Conservation (phyloP, 176 grass and related monocot species). For the Pontederia paniculata region DNA sequence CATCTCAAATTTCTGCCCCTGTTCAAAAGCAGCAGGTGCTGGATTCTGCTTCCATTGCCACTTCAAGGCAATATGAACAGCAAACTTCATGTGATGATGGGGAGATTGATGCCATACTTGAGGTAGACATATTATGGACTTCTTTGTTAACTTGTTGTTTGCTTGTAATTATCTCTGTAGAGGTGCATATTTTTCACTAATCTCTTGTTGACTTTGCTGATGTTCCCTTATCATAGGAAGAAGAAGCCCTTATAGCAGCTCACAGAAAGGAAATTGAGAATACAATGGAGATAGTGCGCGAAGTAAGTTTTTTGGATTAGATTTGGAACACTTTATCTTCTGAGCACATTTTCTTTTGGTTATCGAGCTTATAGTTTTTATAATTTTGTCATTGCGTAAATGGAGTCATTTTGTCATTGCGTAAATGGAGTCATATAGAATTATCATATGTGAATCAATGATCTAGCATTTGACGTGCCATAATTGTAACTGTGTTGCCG, state of each 20-base stretch:
- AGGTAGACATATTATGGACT: constrained; percentile 33
- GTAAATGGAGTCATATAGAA: not conserved
- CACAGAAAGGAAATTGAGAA: constrained; percentile 99
- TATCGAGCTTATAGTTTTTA: not conserved
- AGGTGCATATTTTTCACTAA: not conserved
- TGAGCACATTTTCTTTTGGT: too few species aligned
- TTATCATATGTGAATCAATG: too few species aligned
- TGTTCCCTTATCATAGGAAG: constrained; percentile 57
- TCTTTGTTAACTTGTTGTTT: not conserved
- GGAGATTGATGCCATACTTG: constrained; percentile 90
- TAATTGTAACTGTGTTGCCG: too few species aligned
- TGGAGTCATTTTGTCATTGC: not conserved
- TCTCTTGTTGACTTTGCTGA: constrained; percentile 3
- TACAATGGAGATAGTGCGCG: constrained; percentile 97
- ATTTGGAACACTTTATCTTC: too few species aligned
- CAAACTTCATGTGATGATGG: constrained; percentile 71
- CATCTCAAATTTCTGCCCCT: constrained; percentile 24
- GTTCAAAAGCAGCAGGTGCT: constrained; percentile 46
- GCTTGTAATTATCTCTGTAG: not conserved
- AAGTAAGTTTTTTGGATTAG: constrained; percentile 39
- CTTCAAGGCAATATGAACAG: constrained; percentile 57
- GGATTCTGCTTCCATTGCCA: constrained; percentile 35
- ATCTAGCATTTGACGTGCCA: too few species aligned
- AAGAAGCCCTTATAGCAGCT: constrained; percentile 91
- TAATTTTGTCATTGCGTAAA: not conserved